These are phyloP conservation scores for Omphalotus olearius DNA, from an alignment of 1,284 basidiomycete species.

Conservation along the genomic window DNA sequence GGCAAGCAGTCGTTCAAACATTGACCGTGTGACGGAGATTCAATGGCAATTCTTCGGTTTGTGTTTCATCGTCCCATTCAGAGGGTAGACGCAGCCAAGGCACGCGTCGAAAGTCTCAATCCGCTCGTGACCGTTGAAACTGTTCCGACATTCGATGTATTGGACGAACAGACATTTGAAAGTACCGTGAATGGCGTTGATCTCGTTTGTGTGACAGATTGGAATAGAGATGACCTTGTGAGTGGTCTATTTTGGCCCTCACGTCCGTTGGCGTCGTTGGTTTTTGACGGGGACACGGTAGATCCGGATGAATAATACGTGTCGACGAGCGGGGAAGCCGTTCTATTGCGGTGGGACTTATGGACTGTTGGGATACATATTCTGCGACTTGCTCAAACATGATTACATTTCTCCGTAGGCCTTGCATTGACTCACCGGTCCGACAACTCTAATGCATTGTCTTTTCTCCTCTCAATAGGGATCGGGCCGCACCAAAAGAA, in stretches of 20 bases:
- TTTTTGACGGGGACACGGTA: constrained; percentile 28
- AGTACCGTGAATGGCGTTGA: constrained; percentile 63
- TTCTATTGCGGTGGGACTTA: constrained; percentile 90
- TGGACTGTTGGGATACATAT: constrained; percentile 92
- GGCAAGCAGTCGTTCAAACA: constrained; percentile 39
- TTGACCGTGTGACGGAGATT: constrained; percentile 27
- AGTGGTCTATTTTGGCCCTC: constrained; percentile 28
- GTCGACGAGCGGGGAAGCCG: constrained; percentile 66
- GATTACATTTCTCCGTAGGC: constrained; percentile 77
- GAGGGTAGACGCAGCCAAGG: constrained; percentile 81
- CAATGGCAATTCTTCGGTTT: constrained; percentile 31
- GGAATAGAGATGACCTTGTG: constrained; percentile 65
- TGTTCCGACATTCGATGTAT: constrained; percentile 45
- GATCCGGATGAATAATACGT: constrained; percentile 75
- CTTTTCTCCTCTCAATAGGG: constrained; percentile 35
- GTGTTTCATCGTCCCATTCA: constrained; percentile 31
- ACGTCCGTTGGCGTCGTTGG: constrained; percentile 14
- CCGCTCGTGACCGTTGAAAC: constrained; percentile 84
- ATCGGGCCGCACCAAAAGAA: constrained; percentile 59
- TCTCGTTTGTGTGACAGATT: constrained; percentile 82
- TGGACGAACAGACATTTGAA: constrained; percentile 53
- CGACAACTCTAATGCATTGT: constrained; percentile 12
- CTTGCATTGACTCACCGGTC: constrained; percentile 12
- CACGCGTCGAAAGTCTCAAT: constrained; percentile 85
- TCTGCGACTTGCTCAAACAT: constrained; percentile 86